Base-by-base conservation (phyloP, 257 asterid species). In the Leptodermis oblonga region DNA sequence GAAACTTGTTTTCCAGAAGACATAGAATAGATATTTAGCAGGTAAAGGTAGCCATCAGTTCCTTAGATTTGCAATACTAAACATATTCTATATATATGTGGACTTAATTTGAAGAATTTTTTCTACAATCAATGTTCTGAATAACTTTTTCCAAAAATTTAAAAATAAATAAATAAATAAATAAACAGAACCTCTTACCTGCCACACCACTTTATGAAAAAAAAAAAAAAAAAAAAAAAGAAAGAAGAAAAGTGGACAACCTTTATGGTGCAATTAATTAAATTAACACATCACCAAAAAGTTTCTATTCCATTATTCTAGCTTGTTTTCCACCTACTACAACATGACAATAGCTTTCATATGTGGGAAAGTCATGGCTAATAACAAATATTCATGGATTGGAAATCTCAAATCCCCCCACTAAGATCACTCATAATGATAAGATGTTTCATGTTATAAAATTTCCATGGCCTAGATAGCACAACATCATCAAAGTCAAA, bases 201-300 rank as follows among this genome's bases (percentile, higher is more conserved):
- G 73, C 78, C 70, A 60, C 65, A 68, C 48, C 70, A 68, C 73
- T 68, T 61, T 74, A 37, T 52, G 60, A 51, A n/a, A n/a, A n/a
- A n/a, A n/a, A n/a, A n/a, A n/a, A n/a, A n/a, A n/a, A n/a, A n/a
- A n/a, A n/a, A n/a, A n/a, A n/a, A n/a, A n/a, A n/a, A n/a, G n/a
- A n/a, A n/a, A n/a, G n/a, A n/a, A 74, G 62, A 68, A 74, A 68
- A 39, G 70, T 68, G 70, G 69, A 53, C 73, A 74, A 42, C 69
- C 78, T 68, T 74, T 74, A 61, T 39, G 61, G 59, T 62, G 70
- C 69, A 68, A 68, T 63, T 53, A 49, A 49, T 46, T 63, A 53
- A 52, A 51, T 62, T 28, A 74, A 68, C 68, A 69, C 70, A 74
- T 39, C 66, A 39, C 43, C 15, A 58, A 68, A 45, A 68, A 33